These are phyloP conservation scores for Paraurostyla sp. DNA, from an alignment of 73 alveolate genomes.

Conservation along the genomic window DNA sequence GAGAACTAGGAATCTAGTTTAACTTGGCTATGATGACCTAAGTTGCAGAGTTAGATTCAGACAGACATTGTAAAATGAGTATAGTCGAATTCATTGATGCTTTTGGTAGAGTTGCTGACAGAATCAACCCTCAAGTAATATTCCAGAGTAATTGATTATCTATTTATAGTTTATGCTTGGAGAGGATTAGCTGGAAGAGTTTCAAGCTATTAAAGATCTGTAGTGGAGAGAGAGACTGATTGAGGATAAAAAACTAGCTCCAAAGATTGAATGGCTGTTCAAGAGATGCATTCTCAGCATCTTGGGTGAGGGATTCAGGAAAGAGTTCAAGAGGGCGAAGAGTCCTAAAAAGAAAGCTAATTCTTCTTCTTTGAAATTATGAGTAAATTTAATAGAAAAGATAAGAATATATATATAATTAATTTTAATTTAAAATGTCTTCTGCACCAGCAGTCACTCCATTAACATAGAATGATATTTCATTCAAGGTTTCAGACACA, in stretches of 20 bases:
- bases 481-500: neutral
- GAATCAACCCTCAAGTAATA: neutral
- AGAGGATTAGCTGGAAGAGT: neutral
- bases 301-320: neutral
- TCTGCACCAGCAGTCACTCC: neutral
- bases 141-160: slow-evolving; percentile 35
- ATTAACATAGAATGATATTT: neutral
- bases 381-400: no score
- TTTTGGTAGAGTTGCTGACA: slow-evolving; percentile 50
- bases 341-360: no score
- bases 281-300: neutral
- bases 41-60: slow-evolving; percentile 77
- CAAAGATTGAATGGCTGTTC: slow-evolving; percentile 18
- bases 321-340: no score
- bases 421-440: neutral
- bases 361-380: neutral
- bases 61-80: slow-evolving; percentile 30
- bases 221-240: neutral
- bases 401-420: no score
- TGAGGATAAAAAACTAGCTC: neutral
- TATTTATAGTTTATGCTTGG: neutral
- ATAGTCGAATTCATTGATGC: slow-evolving; percentile 54
- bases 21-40: slow-evolving; percentile 85
- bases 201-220: neutral
- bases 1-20: slow-evolving; percentile 77